Evolutionary conservation across 768 basidiomycete species (phyloP), one percentile per base, ranked within the genome.

Genomic region (Ephemerocybe angulata): DNA sequence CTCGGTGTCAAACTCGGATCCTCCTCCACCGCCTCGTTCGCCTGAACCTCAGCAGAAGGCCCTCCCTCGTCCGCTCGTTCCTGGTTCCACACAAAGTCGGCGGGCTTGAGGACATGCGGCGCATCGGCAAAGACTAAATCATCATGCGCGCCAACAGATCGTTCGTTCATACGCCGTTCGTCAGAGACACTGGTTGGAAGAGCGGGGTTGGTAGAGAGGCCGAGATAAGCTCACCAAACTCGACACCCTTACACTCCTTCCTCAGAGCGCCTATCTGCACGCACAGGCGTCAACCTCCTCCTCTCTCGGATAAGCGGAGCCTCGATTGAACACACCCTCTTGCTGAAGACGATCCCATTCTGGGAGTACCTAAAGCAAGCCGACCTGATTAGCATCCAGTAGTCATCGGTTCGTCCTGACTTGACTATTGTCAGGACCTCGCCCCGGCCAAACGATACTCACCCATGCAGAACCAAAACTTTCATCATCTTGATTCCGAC

Each of bases 121-220:
- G 78, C 90, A 58, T 91, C 86, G 29, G 88, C 62, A 65, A 90
- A 90, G 3, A 91, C 90, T 91, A 58, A n/a, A n/a, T n/a, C n/a
- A n/a, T 1, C 46, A 48, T 19, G 30, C 38, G 7, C 33, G n/a
- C n/a, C n/a, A n/a, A n/a, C n/a, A n/a, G n/a, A n/a, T n/a, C n/a
- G 33, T 35, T 8, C 17, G 17, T 35, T 35, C 33, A 35, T 8
- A 35, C 33, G 8, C 8, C 8, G 33, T 35, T 8, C 17, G 33
- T 35, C 33, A 35, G 33, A 35, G 10, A 35, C 17, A n/a, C n/a
- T n/a, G n/a, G n/a, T n/a, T n/a, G 38, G 44, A 30, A 43, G 8
- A 19, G 12, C 27, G 17, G 30, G 38, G n/a, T n/a, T 38, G 21
- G 33, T 30, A 55, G 19, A 54, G 21, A 54, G 29, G 27, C 21